Conservation (phyloP, 805 yeast genomes). For the Pichia scutulata region DNA sequence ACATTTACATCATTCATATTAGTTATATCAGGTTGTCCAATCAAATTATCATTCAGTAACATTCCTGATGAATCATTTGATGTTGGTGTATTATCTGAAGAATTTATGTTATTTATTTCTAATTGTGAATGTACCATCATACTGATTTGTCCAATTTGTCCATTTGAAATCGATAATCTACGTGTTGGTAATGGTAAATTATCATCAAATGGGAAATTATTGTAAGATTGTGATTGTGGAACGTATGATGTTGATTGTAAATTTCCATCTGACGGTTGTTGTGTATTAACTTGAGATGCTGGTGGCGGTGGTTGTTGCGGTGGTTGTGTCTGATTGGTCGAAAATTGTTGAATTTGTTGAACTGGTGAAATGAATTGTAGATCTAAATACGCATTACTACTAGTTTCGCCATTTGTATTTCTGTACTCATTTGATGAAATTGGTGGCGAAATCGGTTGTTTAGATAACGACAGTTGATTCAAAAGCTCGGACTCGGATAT, state of each 20-base stretch:
- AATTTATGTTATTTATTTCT: background rate
- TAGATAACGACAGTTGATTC: background rate
- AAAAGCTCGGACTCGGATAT: background rate
- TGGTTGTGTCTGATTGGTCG: background rate
- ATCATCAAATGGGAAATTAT: background rate
- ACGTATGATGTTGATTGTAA: background rate
- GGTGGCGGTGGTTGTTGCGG: background rate
- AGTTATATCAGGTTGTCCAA: constrained; percentile 1
- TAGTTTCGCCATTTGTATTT: background rate
- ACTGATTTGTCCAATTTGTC: constrained; percentile 70
- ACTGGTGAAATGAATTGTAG: background rate
- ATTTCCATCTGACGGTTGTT: background rate
- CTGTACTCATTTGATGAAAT: background rate
- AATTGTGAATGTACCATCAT: constrained; percentile 22
- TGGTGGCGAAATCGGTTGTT: background rate
- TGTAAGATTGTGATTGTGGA: background rate
- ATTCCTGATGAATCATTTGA: background rate
- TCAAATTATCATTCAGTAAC: background rate
- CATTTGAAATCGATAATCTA: constrained; percentile 75
- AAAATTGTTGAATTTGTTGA: background rate
- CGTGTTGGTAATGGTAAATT: constrained; percentile 33
- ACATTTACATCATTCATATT: background rate
- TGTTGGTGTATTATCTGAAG: constrained; percentile 2
- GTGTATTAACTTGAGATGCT: background rate
- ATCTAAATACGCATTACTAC: background rate